phyloP scores from a whole-genome alignment of 495 filamentous ascomycete genomes.

The Hyaloscypha hepaticicola region DNA sequence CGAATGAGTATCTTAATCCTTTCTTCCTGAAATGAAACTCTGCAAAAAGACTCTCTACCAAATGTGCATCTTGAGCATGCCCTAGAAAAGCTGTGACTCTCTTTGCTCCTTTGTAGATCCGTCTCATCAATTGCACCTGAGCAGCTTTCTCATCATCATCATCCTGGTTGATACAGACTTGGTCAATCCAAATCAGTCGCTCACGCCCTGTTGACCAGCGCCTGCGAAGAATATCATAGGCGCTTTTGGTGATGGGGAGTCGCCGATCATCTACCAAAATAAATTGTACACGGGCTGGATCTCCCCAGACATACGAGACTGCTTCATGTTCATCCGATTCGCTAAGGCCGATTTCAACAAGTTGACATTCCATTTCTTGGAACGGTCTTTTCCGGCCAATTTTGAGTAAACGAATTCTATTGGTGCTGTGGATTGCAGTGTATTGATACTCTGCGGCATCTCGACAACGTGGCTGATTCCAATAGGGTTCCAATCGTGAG shows the following conservation, averaged over 20 bases:
- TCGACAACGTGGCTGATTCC: too few species aligned
- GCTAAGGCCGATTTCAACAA: neutral
- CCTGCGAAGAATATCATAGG: neutral
- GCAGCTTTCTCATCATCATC: neutral
- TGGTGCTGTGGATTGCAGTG: too few species aligned
- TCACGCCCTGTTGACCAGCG: conserved; percentile 1
- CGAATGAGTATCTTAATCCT: conserved; percentile 2
- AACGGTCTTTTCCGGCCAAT: neutral
- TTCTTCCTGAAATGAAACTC: neutral
- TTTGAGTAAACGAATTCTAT: conserved; percentile 10
- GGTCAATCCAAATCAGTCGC: neutral
- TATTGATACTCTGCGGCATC: too few species aligned
- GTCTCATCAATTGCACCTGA: conserved; percentile 6
- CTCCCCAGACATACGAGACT: conserved; percentile 23
- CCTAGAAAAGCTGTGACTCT: conserved; percentile 2
- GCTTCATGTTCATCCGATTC: conserved; percentile 16
- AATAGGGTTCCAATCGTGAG: too few species aligned
- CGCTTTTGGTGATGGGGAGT: neutral
- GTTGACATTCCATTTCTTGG: conserved; percentile 1
- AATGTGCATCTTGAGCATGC: conserved; percentile 5
- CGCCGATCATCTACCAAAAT: conserved; percentile 28
- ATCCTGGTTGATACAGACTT: conserved; percentile 7
- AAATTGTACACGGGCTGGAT: conserved; percentile 17
- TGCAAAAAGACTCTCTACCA: conserved; percentile 4
- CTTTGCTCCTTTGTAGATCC: neutral